Conservation (phyloP, 2,329 filamentous ascomycete genomes). For the Bipolaris sorokiniana region DNA sequence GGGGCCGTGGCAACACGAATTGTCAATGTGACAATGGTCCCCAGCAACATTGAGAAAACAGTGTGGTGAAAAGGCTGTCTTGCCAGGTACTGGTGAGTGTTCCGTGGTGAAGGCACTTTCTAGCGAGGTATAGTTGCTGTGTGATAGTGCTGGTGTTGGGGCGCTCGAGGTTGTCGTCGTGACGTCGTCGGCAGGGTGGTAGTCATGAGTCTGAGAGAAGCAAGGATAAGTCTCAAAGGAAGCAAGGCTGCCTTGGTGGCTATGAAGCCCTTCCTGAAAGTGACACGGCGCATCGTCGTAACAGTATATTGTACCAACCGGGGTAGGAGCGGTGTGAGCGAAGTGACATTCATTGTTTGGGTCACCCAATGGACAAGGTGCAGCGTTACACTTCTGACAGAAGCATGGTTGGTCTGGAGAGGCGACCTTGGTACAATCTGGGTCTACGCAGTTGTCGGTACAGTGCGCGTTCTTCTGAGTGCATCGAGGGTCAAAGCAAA, state of each 20-base stretch:
- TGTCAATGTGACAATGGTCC: slow-evolving; percentile 46
- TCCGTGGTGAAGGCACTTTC: slow-evolving; percentile 39
- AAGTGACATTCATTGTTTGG: slow-evolving; percentile 41
- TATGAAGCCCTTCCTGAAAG: slow-evolving; percentile 39
- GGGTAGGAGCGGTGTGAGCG: slow-evolving; percentile 39
- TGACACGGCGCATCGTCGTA: slow-evolving; percentile 44
- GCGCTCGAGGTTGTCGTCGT: slow-evolving; percentile 35
- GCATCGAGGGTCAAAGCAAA: slow-evolving; percentile 48
- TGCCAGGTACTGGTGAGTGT: slow-evolving; percentile 32
- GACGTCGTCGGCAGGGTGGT: slow-evolving; percentile 21
- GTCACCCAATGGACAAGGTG: slow-evolving; percentile 42
- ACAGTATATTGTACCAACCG: slow-evolving; percentile 43
- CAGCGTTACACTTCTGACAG: slow-evolving; percentile 43
- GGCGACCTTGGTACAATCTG: slow-evolving; percentile 43
- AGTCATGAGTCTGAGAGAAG: slow-evolving; percentile 36
- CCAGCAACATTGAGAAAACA: slow-evolving; percentile 41
- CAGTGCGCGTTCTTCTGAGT: slow-evolving; percentile 36
- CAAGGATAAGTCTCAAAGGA: slow-evolving; percentile 41
- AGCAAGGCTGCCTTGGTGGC: slow-evolving; percentile 28
- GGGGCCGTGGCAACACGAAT: slow-evolving; percentile 44
- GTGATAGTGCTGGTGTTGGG: slow-evolving; percentile 39
- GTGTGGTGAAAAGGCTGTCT: slow-evolving; percentile 20
- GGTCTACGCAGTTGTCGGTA: slow-evolving; percentile 42
- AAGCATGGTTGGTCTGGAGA: slow-evolving; percentile 43
- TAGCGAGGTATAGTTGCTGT: slow-evolving; percentile 42